A percentile compares a stretch with the other conserved stretches of the same genome.
Evolutionary conservation across 2,329 filamentous ascomycete genomes (phyloP).

Genomic region (Huntiella moniliformis): DNA sequence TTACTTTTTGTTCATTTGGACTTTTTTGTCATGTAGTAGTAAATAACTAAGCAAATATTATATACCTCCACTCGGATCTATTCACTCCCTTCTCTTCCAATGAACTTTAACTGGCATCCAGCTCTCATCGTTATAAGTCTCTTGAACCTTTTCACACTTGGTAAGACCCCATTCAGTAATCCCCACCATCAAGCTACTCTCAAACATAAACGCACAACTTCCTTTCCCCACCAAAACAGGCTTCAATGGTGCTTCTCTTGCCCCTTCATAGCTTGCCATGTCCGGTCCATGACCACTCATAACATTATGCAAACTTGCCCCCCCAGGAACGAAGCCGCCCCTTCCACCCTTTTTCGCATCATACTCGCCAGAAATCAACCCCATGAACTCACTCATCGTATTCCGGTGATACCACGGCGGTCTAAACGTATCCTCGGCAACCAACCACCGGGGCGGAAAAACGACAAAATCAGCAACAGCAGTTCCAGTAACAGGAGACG

Average conservation of each 20-base stretch:
- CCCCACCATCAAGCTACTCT: slow-evolving; percentile 50
- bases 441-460: slow-evolving; percentile 54
- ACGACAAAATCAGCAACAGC: slow-evolving; percentile 54
- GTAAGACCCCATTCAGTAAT: slow-evolving; percentile 50
- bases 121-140: slow-evolving; percentile 61
- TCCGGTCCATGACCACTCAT: slow-evolving; percentile 52
- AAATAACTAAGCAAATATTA: too few species aligned
- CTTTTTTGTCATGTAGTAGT: neutral
- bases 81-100: slow-evolving; percentile 29
- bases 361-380: slow-evolving; percentile 37
- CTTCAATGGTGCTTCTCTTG: slow-evolving; percentile 33
- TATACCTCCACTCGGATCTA: neutral
- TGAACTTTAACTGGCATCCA: slow-evolving; percentile 53
- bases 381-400: slow-evolving; percentile 49
- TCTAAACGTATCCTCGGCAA: slow-evolving; percentile 50
- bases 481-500: slow-evolving; percentile 39
- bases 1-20: neutral
- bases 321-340: slow-evolving; percentile 38
- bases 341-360: slow-evolving; percentile 39
- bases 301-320: slow-evolving; percentile 47
- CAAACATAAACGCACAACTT: slow-evolving; percentile 51
- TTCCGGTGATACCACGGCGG: slow-evolving; percentile 57
- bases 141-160: slow-evolving; percentile 40
- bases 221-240: slow-evolving; percentile 39
- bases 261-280: slow-evolving; percentile 35